Conservation (phyloP, 257 asterid genomes). For the Anisodus acutangulus region DNA sequence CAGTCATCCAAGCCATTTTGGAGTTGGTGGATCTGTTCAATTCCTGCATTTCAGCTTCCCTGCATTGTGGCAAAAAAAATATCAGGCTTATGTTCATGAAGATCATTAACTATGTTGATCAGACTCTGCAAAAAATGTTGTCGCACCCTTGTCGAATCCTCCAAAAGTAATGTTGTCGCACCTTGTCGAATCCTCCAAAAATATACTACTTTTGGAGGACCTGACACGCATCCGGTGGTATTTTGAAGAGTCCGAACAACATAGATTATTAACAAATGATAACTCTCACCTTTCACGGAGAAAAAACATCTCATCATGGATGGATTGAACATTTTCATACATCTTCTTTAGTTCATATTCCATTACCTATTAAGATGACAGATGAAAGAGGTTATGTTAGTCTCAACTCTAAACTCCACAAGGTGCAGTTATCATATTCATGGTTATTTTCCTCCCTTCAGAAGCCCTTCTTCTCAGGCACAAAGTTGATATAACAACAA, state of each 20-base stretch:
- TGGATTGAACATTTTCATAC: slow-evolving; percentile 64
- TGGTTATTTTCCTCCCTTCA: neutral
- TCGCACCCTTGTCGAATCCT: neutral
- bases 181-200: neutral
- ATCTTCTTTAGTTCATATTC: slow-evolving; percentile 78
- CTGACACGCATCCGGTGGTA: neutral
- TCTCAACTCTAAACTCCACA: neutral
- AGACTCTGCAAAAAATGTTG: neutral
- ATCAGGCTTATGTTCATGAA: neutral
- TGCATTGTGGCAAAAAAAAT: slow-evolving; percentile 34
- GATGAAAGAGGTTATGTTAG: slow-evolving; percentile 27
- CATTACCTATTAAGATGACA: slow-evolving; percentile 53
- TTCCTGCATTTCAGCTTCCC: slow-evolving; percentile 85
- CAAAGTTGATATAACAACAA: neutral
- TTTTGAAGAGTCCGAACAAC: neutral
- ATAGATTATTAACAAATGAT: neutral
- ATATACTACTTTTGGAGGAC: neutral
- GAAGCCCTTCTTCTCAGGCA: neutral
- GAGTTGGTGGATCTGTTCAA: slow-evolving; percentile 72
- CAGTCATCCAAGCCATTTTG: slow-evolving; percentile 73
- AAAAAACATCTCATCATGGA: slow-evolving; percentile 85
- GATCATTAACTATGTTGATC: neutral
- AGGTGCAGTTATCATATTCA: neutral
- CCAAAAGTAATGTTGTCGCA: neutral
- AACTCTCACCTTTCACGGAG: slow-evolving; percentile 72